Base-by-base conservation (phyloP, 2,329 filamentous ascomycete genomes). In the Penicillium sp. region DNA sequence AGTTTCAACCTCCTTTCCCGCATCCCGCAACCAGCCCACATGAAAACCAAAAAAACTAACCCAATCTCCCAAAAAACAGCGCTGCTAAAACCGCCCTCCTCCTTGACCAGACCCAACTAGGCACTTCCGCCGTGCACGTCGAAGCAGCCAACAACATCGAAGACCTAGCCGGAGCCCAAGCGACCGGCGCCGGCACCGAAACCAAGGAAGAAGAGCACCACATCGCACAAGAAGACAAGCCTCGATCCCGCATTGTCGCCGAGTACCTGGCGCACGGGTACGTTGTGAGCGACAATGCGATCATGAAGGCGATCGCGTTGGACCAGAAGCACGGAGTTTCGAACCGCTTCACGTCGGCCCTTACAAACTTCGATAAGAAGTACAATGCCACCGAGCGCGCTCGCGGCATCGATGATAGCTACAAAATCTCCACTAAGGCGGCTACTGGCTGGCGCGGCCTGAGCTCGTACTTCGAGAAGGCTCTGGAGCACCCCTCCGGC, bases 191-290 rank as follows among this genome's bases (percentile, higher is more conserved):
- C 46, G 81, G 82, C 60, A 81, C 80, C 59, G 80, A 82, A 58
- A 76, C 80, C 40, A 82, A 83, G 66, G 77, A 78, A 57, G 84
- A 87, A 59, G 69, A 74, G 51, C 82, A 91, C 68, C 86, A 92
- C 67, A 87, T 97, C 69, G 86, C 88, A 15, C 94, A 99, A 74
- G 94, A 99, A 78, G 92, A 97, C 82, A 99, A 99, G 84, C 94
- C 94, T 17, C 89, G 93, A 69, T 86, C 90, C 41, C 91, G 94
- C 69, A 96, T 99, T 75, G 78, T 97, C 50, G 94, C 94, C 64
- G 94, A 99, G 80, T 97, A 97, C 77, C 89, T 99, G 35, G 93
- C 94, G 12, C 91, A 97, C 70, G 94, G 94, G 67, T 99, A 99
- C 79, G 84, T 87, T 40, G 82, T 97, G 64, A 92, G 84, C 60